A percentile compares a stretch with the other conserved stretches of the same genome.
Evolutionary conservation across 2,329 filamentous ascomycete species (phyloP).

Genomic region (Pseudogymnoascus sp.): DNA sequence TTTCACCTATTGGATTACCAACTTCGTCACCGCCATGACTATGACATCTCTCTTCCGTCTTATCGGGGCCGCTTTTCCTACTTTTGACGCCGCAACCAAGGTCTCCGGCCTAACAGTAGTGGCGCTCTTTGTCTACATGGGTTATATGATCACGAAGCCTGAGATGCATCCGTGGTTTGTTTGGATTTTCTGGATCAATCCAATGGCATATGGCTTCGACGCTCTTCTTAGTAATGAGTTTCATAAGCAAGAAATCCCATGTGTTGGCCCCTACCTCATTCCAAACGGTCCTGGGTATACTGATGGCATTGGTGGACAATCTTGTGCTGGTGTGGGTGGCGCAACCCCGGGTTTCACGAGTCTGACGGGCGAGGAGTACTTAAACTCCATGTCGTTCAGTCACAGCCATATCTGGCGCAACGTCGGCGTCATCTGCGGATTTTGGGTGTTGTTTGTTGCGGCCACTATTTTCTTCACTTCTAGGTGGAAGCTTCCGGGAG

Average conservation of each 20-base stretch:
- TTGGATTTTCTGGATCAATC: constrained; percentile 58
- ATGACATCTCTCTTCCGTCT: constrained; percentile 52
- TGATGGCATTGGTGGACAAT: constrained; percentile 29
- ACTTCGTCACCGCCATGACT: constrained; percentile 43
- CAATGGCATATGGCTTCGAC: constrained; percentile 62
- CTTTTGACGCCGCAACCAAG: constrained; percentile 52
- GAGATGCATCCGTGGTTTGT: constrained; percentile 55
- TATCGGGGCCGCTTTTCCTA: constrained; percentile 46
- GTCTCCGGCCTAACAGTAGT: constrained; percentile 42
- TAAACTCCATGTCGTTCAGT: constrained; percentile 45
- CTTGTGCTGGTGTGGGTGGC: constrained; percentile 51
- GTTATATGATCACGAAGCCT: constrained; percentile 52
- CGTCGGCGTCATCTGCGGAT: constrained; percentile 53
- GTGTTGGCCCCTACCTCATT: constrained; percentile 41
- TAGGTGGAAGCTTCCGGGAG: not conserved
- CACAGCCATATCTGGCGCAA: constrained; percentile 49
- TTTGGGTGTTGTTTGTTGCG: constrained; percentile 50
- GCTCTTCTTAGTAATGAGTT: constrained; percentile 64
- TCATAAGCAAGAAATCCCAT: constrained; percentile 45
- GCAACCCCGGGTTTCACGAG: constrained; percentile 27
- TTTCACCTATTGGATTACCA: constrained; percentile 52
- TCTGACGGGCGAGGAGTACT: constrained; percentile 34
- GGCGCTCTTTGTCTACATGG: constrained; percentile 51
- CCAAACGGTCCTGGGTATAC: constrained; percentile 40
- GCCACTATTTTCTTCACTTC: constrained; percentile 39